phyloP scores from a whole-genome alignment of 495 filamentous ascomycete genomes.

The Penicillium coprophilum region DNA sequence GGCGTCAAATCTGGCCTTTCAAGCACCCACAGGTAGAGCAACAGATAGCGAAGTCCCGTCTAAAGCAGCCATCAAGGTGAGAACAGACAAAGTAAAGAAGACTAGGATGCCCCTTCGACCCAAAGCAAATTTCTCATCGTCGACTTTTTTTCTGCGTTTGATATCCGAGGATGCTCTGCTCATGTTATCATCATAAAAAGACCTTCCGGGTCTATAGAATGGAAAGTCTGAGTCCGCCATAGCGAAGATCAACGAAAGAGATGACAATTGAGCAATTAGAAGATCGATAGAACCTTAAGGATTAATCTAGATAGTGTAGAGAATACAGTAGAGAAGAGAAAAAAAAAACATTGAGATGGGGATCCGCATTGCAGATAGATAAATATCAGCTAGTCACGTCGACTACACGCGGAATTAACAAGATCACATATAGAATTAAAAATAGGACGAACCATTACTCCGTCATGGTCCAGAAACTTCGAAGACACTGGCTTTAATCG shows the following conservation, averaged over 20 bases:
- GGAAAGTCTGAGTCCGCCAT: constrained; percentile 15
- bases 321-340: background rate
- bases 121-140: constrained; percentile 25
- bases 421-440: background rate
- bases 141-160: background rate
- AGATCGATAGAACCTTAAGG: too few species aligned
- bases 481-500: background rate
- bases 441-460: constrained; percentile 11
- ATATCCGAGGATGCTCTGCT: constrained; percentile 10
- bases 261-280: background rate
- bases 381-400: background rate
- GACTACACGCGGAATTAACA: constrained; percentile 3
- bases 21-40: constrained; percentile 59
- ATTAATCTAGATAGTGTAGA: background rate
- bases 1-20: background rate
- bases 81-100: constrained; percentile 53
- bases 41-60: constrained; percentile 75
- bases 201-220: constrained; percentile 12
- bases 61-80: constrained; percentile 67
- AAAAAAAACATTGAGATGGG: background rate
- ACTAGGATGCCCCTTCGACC: constrained; percentile 28
- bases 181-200: constrained; percentile 1
- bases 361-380: background rate
- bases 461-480: background rate
- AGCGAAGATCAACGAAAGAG: background rate